Percentiles rank a stretch among this genome's conserved stretches.
Conservation (phyloP, 352 stramenopile species). For the Pythium volutum region DNA sequence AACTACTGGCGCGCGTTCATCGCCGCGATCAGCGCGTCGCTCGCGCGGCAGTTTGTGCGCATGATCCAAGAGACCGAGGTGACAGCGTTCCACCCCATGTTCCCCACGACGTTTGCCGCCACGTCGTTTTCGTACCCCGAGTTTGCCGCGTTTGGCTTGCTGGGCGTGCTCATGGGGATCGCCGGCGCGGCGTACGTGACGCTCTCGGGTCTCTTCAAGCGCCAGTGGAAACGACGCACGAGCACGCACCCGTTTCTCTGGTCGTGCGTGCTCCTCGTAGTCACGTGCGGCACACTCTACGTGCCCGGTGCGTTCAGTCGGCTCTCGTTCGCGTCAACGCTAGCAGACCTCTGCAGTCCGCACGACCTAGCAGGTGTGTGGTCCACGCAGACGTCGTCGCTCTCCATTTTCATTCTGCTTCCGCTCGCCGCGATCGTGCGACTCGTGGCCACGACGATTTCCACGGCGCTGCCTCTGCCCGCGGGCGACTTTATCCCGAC, state of each 20-base stretch:
- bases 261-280: conserved; percentile 31
- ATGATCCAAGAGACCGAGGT: conserved; percentile 42
- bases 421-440: conserved; percentile 33
- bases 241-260: conserved; percentile 25
- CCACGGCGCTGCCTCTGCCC: conserved; percentile 50
- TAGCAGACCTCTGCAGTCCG: conserved; percentile 33
- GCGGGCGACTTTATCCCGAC: conserved; percentile 62
- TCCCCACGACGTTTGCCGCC: conserved; percentile 37
- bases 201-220: conserved; percentile 35
- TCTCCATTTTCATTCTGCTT: conserved; percentile 34
- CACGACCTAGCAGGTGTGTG: conserved; percentile 28
- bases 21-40: conserved; percentile 47
- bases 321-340: conserved; percentile 28
- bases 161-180: conserved; percentile 49
- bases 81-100: conserved; percentile 45
- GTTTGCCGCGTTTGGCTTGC: conserved; percentile 42
- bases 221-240: conserved; percentile 33
- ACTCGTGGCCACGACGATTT: conserved; percentile 41
- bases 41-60: conserved; percentile 41
- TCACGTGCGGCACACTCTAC: conserved; percentile 37
- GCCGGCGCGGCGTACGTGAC: conserved; percentile 49
- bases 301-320: conserved; percentile 38
- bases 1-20: conserved; percentile 76
- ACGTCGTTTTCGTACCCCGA: conserved; percentile 49
- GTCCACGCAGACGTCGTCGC: conserved; percentile 25